Evolutionary conservation across 108 stramenopile species (phyloP).

Genomic region (Cylindrotheca fusiformis): DNA sequence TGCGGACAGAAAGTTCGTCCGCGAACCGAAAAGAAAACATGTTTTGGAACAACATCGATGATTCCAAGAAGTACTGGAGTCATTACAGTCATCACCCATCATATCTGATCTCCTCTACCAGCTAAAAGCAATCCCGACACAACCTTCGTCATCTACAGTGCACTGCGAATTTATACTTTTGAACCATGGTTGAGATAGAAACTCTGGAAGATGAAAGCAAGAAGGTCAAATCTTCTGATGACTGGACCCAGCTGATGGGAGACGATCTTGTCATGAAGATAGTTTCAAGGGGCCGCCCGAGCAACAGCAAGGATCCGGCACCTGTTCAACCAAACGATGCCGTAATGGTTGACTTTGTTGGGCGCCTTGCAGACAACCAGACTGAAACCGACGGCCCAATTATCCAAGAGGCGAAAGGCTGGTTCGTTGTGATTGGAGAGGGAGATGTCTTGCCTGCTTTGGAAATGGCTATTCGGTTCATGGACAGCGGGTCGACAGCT

Average conservation of each 20-base stretch:
- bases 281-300: background rate
- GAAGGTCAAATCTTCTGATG: background rate
- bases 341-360: slow-evolving; percentile 46
- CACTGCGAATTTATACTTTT: too few species aligned
- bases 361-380: slow-evolving; percentile 28
- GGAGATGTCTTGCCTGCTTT: slow-evolving; percentile 49
- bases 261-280: slow-evolving; percentile 52
- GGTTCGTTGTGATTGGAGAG: slow-evolving; percentile 50
- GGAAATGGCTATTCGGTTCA: slow-evolving; percentile 60
- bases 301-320: slow-evolving; percentile 9
- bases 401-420: slow-evolving; percentile 35
- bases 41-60: too few species aligned
- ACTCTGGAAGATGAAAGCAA: slow-evolving; percentile 10
- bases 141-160: too few species aligned
- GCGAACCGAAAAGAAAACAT: too few species aligned
- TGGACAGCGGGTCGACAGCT: slow-evolving; percentile 40
- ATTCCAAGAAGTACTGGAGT: too few species aligned
- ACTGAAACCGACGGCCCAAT: slow-evolving; percentile 10
- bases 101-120: too few species aligned
- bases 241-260: slow-evolving; percentile 55
- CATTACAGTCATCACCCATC: too few species aligned
- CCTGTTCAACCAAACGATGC: slow-evolving; percentile 35
- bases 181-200: slow-evolving; percentile 1
- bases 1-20: too few species aligned
- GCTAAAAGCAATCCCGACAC: too few species aligned